These are phyloP conservation scores for Linderina pennispora DNA, from an alignment of 192 early-diverging fungal species.

Conservation along the genomic window DNA sequence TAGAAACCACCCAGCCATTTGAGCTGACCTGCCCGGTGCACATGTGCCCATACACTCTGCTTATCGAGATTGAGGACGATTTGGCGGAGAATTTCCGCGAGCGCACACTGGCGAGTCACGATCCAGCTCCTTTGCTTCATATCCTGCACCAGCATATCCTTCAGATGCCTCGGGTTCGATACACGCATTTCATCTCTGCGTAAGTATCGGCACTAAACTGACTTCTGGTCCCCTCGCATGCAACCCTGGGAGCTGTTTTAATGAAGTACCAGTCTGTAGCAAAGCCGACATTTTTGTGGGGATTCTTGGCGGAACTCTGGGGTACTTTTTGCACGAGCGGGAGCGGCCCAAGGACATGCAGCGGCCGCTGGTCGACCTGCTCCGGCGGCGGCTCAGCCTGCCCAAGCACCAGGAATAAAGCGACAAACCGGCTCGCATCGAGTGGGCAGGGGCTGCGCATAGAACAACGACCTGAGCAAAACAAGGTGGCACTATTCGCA, in stretches of 20 bases:
- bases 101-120: no score
- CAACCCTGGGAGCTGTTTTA: background rate
- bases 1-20: no score
- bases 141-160: no score
- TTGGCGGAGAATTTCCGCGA: no score
- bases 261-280: background rate
- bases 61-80: no score
- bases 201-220: background rate
- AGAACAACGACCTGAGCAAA: conserved; percentile 1
- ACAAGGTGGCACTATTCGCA: no score
- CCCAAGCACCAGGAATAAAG: background rate
- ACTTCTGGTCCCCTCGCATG: background rate
- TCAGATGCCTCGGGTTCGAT: conserved; percentile 11
- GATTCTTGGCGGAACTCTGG: conserved; percentile 25
- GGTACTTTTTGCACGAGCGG: conserved; percentile 40
- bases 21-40: no score
- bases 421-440: background rate
- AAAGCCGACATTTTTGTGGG: conserved; percentile 29
- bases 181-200: conserved; percentile 36
- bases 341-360: conserved; percentile 18
- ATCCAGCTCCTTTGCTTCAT: no score
- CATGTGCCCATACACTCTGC: no score
- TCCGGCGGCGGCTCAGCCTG: conserved; percentile 16
- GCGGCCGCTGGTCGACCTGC: conserved; percentile 21
- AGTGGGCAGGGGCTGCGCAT: background rate